These are phyloP conservation scores for Cryphonectria japonica DNA, from an alignment of 2,329 filamentous ascomycete genomes.

Conservation along the genomic window DNA sequence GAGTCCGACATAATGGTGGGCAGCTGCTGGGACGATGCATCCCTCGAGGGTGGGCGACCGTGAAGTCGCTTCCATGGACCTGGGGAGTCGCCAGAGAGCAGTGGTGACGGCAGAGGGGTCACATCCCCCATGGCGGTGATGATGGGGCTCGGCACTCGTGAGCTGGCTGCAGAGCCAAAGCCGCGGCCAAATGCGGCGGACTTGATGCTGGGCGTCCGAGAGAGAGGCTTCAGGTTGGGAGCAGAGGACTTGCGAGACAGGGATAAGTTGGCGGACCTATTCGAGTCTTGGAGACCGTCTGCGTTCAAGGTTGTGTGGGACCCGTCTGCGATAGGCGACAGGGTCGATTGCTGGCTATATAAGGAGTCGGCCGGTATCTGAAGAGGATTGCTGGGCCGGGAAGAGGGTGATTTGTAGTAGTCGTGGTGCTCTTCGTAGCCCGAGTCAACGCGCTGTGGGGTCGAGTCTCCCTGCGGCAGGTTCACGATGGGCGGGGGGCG, in stretches of 20 bases:
- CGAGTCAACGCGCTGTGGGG: slow-evolving; percentile 28
- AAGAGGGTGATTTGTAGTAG: slow-evolving; percentile 26
- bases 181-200: slow-evolving; percentile 52
- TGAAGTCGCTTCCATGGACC: slow-evolving; percentile 66
- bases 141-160: slow-evolving; percentile 72
- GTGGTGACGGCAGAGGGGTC: slow-evolving; percentile 77
- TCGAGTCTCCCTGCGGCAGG: slow-evolving; percentile 27
- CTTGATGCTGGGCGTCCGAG: slow-evolving; percentile 65
- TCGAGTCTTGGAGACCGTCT: slow-evolving; percentile 26
- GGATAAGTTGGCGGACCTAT: slow-evolving; percentile 34
- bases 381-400: slow-evolving; percentile 22
- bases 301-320: slow-evolving; percentile 26
- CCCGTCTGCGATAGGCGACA: slow-evolving; percentile 30
- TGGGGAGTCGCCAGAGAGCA: slow-evolving; percentile 67
- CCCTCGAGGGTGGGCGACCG: slow-evolving; percentile 52
- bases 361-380: slow-evolving; percentile 31
- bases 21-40: slow-evolving; percentile 39
- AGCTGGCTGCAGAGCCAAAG: slow-evolving; percentile 64
- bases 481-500: slow-evolving; percentile 37
- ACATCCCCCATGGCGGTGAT: slow-evolving; percentile 77
- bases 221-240: slow-evolving; percentile 55
- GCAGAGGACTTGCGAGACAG: slow-evolving; percentile 47
- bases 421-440: slow-evolving; percentile 25
- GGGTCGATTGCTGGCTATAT: slow-evolving; percentile 30
- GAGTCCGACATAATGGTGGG: slow-evolving; percentile 47